Conservation (phyloP, 495 filamentous ascomycete species). For the Penicillium paradoxum region DNA sequence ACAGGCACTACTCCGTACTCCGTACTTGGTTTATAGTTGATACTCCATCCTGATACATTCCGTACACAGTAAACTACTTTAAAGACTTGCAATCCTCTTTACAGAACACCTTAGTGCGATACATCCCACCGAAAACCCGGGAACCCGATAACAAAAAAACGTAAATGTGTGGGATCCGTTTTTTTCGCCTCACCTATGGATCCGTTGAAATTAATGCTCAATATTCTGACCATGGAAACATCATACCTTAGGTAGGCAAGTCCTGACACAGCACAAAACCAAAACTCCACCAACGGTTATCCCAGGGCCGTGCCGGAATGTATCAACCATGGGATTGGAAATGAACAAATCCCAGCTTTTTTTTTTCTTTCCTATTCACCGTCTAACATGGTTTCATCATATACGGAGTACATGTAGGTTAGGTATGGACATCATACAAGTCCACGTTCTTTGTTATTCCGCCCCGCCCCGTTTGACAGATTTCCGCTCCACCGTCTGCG, state of each 20-base stretch:
- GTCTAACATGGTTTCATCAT: neutral
- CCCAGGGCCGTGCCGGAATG: slow-evolving; percentile 23
- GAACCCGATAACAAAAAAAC: neutral
- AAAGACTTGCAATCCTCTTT: slow-evolving; percentile 14
- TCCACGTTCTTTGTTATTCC: slow-evolving; percentile 1
- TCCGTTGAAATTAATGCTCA: neutral
- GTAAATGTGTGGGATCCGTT: slow-evolving; percentile 3
- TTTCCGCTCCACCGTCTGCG: slow-evolving; percentile 20
- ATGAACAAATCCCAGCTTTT: neutral
- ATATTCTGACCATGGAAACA: slow-evolving; percentile 15
- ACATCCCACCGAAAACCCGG: slow-evolving; percentile 1
- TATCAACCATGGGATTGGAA: slow-evolving; percentile 20
- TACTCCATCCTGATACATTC: slow-evolving; percentile 3
- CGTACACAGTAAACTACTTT: neutral
- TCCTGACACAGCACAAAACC: slow-evolving; percentile 11
- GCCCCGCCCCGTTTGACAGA: slow-evolving; percentile 16
- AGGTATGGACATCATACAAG: neutral
- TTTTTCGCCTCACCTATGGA: neutral
- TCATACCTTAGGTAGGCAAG: neutral
- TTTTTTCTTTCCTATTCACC: neutral
- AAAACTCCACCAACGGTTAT: slow-evolving; percentile 25
- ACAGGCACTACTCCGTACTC: neutral
- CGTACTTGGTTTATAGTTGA: neutral
- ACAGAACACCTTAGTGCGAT: slow-evolving; percentile 4
- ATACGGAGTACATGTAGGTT: too few relatives aligned